These are phyloP conservation scores for Calamus simplicifolius DNA, from an alignment of 176 grass and related monocot genomes.

Conservation along the genomic window DNA sequence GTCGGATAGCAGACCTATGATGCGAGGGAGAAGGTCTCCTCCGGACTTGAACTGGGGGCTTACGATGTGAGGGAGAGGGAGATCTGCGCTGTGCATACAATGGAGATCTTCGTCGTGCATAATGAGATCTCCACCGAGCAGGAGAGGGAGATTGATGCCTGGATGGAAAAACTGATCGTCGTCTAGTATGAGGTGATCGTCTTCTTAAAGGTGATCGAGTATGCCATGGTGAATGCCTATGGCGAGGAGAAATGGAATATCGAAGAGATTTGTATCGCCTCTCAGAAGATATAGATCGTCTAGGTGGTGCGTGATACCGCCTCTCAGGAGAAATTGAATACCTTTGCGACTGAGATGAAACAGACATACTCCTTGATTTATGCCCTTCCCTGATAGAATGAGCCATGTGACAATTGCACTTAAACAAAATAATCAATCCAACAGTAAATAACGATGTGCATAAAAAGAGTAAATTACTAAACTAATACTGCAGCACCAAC, in stretches of 20 bases:
- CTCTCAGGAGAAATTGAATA: constrained; percentile 59
- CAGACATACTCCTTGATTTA: constrained; percentile 44
- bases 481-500: no score
- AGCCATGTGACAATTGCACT: neutral
- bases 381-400: constrained; percentile 32
- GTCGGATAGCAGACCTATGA: constrained; percentile 42
- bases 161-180: constrained; percentile 27
- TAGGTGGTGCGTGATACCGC: constrained; percentile 34
- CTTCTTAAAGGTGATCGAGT: constrained; percentile 29
- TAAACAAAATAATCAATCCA: no score
- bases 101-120: constrained; percentile 49
- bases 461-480: no score
- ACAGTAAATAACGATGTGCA: no score
- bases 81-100: constrained; percentile 30
- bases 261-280: constrained; percentile 27
- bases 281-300: constrained; percentile 29
- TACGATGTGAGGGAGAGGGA: constrained; percentile 32
- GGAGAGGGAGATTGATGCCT: constrained; percentile 41
- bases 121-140: constrained; percentile 31
- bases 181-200: constrained; percentile 43
- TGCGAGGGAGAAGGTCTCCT: constrained; percentile 1
- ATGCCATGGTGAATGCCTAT: constrained; percentile 45
- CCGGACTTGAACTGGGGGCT: constrained; percentile 39
- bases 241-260: constrained; percentile 42
- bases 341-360: constrained; percentile 34